Evolutionary conservation across 179 eudicot genomes (phyloP), one percentile per base, ranked within the genome.

Genomic region (Silene noctiflora): DNA sequence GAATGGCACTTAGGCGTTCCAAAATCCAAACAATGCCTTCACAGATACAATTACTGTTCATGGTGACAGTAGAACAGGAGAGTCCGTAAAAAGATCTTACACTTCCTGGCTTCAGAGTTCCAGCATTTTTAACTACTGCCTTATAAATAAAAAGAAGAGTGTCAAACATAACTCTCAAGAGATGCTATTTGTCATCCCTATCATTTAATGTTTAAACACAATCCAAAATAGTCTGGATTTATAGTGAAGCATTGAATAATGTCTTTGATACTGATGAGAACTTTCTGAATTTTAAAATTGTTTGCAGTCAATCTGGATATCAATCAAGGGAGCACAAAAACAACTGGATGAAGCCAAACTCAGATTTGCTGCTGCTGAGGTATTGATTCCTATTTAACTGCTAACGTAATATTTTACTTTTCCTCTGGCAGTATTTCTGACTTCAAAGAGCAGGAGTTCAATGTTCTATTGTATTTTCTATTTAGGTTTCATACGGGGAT

Each of bases 291-390:
- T 64, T 73, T 29, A 4, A 9, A 64, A 27, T 65, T 27, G 27
- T 75, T 60, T 85, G 89, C 92, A 96, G 99, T 93, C 99, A 67
- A 93, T 96, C 76, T 96, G 99, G 99, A 72, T 93, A 77, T 86
- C 96, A 46, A 79, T 66, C 42, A 84, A 88, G 82, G 97, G 98
- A 67, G 90, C 91, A 75, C 92, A 89, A 77, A 96, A 83, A 86
- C 94, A 90, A 81, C 82, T 88, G 76, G 99, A 96, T 88, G 98
- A 96, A 88, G 99, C 96, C 79, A 95, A 87, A 81, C 82, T 96
- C 82, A 87, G 94, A 85, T 96, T 95, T 90, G 98, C 99, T 74
- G 96, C 97, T 77, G 95, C 99, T 67, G 98, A 96, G 99, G 99
- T 96, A 19, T 63, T 61, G 75, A 33, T 73, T 76, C 48, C 67